Base-by-base conservation (phyloP, 169 alveolate genomes). In the Eimeria maxima region DNA sequence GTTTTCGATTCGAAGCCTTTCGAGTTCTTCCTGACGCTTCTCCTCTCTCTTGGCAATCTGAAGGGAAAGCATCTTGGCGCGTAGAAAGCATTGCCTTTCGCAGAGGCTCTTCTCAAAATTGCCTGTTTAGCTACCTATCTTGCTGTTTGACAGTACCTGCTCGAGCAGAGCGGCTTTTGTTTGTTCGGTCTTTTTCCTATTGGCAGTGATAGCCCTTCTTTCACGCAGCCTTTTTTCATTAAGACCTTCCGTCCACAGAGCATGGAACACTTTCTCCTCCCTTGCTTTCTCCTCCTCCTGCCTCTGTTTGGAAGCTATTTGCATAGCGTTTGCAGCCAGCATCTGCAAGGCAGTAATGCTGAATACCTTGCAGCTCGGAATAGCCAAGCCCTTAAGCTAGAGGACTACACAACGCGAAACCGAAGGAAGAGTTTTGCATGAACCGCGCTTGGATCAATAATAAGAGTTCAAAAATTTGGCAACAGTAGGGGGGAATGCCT, bases 241-340 rank as follows among this genome's bases (percentile, higher is more conserved):
- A 8, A 87, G 83, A n/a, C 33, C 47, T 87, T 87, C 94, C n/a
- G 94, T 87, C 94, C 94, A 63, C 6, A 87, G 60, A 10, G 94
- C 94, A 50, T 87, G 78, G 69, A 87, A 63, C 83, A 87, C 94
- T 13, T 60, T 50, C 27, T 60, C 94, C n/a, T 87, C 94, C 47
- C 38, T n/a, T 10, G 53, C 55, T 67, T 42, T 18, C 83, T 87
- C 78, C 69, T 87, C 67, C 47, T 87, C 63, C 60, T 60, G 94
- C 83, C 24, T 60, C 67, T 60, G 22, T 65, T 65, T 87, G 45
- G 16, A 60, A 38, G 94, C 94, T 87, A 87, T 63, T 50, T 87
- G 94, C 67, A 45, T n/a, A 18, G 67, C 94, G 53, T 87, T 87
- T 65, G 80, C 94, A 3, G 94, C 94, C 63, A 87, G 94, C 71